Conservation (phyloP, 192 early-diverging fungal genomes). For the Umbelopsis sp. region DNA sequence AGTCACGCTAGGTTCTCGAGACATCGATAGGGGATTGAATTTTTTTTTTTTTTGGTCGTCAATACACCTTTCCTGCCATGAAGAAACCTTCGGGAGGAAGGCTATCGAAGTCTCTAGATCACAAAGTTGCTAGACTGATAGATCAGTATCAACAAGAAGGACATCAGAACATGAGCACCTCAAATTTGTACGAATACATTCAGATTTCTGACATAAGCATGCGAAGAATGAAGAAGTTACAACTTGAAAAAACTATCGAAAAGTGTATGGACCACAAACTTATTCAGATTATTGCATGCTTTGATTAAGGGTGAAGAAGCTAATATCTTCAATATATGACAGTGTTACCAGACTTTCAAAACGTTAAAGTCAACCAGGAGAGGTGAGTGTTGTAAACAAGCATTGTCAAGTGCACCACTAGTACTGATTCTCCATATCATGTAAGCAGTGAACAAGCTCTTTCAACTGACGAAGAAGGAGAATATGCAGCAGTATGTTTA, state of each 20-base stretch:
- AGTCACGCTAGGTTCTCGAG: background rate
- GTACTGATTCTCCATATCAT: background rate
- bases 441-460: background rate
- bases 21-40: background rate
- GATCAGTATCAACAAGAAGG: slow-evolving; percentile 30
- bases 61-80: background rate
- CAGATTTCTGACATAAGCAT: slow-evolving; percentile 34
- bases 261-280: slow-evolving; percentile 20
- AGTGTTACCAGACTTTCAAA: background rate
- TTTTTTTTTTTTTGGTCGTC: slow-evolving; percentile 4
- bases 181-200: slow-evolving; percentile 34
- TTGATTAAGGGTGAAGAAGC: background rate
- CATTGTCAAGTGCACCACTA: background rate
- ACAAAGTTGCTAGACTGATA: slow-evolving; percentile 23
- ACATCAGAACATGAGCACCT: slow-evolving; percentile 6
- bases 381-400: background rate
- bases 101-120: slow-evolving; percentile 27
- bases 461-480: slow-evolving; percentile 31
- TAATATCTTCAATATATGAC: background rate
- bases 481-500: slow-evolving; percentile 34
- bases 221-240: slow-evolving; percentile 39
- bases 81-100: slow-evolving; percentile 14
- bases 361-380: slow-evolving; percentile 1
- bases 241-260: slow-evolving; percentile 38
- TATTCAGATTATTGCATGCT: background rate